Percentiles rank a stretch among this genome's conserved stretches.
Evolutionary conservation across 2,329 filamentous ascomycete species (phyloP).

Genomic region (Nannizziopsis barbatae): DNA sequence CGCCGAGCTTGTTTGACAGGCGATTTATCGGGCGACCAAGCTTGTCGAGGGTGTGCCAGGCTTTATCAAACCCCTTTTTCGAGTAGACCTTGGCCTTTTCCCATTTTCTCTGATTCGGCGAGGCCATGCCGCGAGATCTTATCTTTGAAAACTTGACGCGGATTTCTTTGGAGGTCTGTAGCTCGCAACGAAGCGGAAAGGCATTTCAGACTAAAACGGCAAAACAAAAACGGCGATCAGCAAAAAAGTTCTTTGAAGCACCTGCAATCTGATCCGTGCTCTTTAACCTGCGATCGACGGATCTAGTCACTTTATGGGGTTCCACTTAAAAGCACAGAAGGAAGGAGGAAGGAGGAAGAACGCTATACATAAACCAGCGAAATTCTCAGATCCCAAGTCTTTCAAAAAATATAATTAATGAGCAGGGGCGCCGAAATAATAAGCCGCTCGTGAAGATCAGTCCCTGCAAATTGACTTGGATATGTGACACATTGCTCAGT

Average conservation of each 20-base stretch:
- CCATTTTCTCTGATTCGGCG: slow-evolving; percentile 37
- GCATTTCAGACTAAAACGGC: slow-evolving; percentile 3
- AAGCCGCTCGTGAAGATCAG: no score
- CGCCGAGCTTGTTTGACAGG: slow-evolving; percentile 68
- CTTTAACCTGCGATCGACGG: not conserved
- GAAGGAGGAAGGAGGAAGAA: no score
- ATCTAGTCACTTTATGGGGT: no score
- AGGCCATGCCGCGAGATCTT: not conserved
- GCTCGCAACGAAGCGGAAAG: not conserved
- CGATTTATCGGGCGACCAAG: slow-evolving; percentile 66
- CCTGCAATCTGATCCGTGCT: slow-evolving; percentile 4
- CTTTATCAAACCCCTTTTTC: slow-evolving; percentile 63
- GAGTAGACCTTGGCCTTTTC: slow-evolving; percentile 42
- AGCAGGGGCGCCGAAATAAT: no score
- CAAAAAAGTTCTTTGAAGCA: not conserved
- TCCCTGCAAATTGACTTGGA: no score
- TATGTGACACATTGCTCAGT: no score
- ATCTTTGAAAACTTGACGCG: slow-evolving; percentile 32
- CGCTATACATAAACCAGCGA: no score
- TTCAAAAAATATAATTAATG: no score
- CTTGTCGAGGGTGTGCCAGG: slow-evolving; percentile 57
- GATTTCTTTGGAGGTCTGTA: not conserved
- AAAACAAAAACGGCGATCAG: not conserved
- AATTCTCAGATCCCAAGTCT: no score
- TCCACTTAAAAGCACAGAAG: no score